Base-by-base conservation (phyloP, 805 yeast species). In the Wickerhamiella azyma region DNA sequence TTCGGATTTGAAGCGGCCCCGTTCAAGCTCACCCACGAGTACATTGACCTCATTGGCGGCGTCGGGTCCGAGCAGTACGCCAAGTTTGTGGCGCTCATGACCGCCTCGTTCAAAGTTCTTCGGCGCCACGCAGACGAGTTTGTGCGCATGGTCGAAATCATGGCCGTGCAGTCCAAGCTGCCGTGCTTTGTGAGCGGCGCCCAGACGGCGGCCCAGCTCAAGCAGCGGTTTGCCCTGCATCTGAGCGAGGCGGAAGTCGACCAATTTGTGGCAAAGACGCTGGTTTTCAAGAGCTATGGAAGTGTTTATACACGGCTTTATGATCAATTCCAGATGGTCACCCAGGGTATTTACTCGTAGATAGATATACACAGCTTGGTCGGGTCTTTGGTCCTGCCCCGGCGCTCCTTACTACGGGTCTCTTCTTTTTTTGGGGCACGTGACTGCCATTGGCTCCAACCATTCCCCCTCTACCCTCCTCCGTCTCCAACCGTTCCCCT, bases 1-100 rank as follows among this genome's bases (percentile, higher is more conserved):
- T 86, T 92, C 47, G 96, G 96, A 0, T 88, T 92, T 61, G 99
- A 92, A 59, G 94, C 96, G 1, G 96, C 97, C 1, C 96, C 98
- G 1, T 92, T 92, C 70, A 92, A 92, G 60, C 68, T 92, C 14
- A 85, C 97, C 0, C 70, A 71, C 49, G 99, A 92, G 57, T 92
- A 92, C 55, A 76, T 89, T 18, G 96, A 88, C 28, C 62, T 92
- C 3, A 61, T 92, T 53, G 98, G 94, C 9, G 97, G 97, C 0
- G 46, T 70, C 0, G 79, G 76, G 2, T 75, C 85, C 16, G 72
- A 68, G 18, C 65, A 72, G 43, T 92, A 75, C 64, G 59, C 65
- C 35, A 68, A 69, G 45, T 92, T 84, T 65, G 74, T 74, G 33
- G 59, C 67, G 5, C 59, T 85, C 11, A 74, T 84, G 55, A 82